Base-by-base conservation (phyloP, 2,329 filamentous ascomycete species). In the Fusarium nurragi region DNA sequence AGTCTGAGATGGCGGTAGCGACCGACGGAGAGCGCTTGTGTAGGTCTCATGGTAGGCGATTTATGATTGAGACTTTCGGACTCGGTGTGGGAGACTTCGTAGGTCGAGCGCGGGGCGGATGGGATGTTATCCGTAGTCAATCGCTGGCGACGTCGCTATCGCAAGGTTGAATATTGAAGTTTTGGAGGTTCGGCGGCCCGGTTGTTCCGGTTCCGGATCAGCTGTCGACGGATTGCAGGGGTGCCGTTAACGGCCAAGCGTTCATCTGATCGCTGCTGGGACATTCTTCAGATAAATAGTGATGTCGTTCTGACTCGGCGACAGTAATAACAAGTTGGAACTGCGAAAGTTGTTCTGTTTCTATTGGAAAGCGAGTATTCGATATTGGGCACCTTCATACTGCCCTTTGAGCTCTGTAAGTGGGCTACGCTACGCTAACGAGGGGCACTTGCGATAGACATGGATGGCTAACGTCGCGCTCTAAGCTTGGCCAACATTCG, bases 1-100 rank as follows among this genome's bases (percentile, higher is more conserved):
- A 99, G 86, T 50, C 86, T 84, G 58, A 94, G 83, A 74, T 94
- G 93, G 78, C 89, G 86, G 73, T 93, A 86, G 56, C 86, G 85
- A 76, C 88, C 80, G 73, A 88, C 81, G 71, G 85, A 84, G 72
- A 97, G 88, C 65, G 81, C 77, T 73, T 86, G 83, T 16, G 91
- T 91, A 54, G 91, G 86, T 76, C 87, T 85, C 88, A 91, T 92
- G 63, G 76, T 80, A 69, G 60, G 43, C 19, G 5, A 22, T 21
- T 22, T 10, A 18, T 25, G 30, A 14, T 5, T n/a, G 6, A 18
- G 34, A 19, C 18, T 16, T 44, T 38, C 10, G 18, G 7, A n/a
- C 14, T 55, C 32, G 34, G 19, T 37, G 32, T 46, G 44, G n/a
- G 16, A 16, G 12, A 45, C 37, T 21, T 52, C 41, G 41, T 62